Evolutionary conservation across 805 yeast species (phyloP).

Genomic region (Cyberlindnera suaveolens): DNA sequence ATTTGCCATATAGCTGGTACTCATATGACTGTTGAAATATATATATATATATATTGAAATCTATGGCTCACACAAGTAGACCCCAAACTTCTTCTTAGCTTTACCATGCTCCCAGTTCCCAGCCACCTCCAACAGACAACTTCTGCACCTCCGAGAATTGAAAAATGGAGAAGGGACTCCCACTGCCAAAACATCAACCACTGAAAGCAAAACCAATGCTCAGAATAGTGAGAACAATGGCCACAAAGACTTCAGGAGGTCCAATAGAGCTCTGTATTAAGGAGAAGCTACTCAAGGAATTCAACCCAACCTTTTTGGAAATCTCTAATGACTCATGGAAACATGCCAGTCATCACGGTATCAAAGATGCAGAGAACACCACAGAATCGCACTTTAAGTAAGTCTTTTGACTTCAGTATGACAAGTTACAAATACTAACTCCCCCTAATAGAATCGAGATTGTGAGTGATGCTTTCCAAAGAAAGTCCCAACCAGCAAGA

Average conservation of each 20-base stretch:
- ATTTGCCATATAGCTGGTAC: no score
- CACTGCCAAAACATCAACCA: no score
- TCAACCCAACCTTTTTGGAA: slow-evolving; percentile 39
- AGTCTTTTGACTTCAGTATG: neutral
- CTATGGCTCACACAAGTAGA: no score
- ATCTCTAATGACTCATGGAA: slow-evolving; percentile 79
- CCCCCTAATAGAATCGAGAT: slow-evolving; percentile 46
- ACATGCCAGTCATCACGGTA: slow-evolving; percentile 83
- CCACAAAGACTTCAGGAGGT: slow-evolving; percentile 17
- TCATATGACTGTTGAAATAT: no score
- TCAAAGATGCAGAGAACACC: slow-evolving; percentile 63
- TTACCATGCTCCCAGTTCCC: no score
- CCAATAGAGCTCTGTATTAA: slow-evolving; percentile 20
- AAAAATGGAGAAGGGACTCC: no score
- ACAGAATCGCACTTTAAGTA: slow-evolving; percentile 71
- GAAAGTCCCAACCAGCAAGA: slow-evolving; percentile 61
- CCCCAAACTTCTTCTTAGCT: no score
- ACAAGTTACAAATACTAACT: neutral
- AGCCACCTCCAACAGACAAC: no score
- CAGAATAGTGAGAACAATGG: slow-evolving; percentile 16
- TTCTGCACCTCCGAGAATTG: no score
- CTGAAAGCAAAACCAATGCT: neutral
- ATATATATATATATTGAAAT: no score
- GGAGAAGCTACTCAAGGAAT: slow-evolving; percentile 16
- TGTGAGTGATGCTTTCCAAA: slow-evolving; percentile 63